phyloP scores from a whole-genome alignment of 129 eudicot species.

The Ambrosia artemisiifolia region DNA sequence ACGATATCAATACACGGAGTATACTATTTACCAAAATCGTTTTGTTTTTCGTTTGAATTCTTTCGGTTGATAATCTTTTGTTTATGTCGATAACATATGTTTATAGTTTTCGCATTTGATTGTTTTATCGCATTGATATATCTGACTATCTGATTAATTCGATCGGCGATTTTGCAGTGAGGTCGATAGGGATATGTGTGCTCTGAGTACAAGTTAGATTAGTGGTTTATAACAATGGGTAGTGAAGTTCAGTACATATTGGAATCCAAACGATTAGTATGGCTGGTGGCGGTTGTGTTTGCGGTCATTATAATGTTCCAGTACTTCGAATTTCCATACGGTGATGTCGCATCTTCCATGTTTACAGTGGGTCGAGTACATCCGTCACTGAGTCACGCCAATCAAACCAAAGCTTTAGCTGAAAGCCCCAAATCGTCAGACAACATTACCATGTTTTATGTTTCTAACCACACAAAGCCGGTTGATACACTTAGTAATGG shows the following conservation, averaged over 20 bases:
- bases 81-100: not conserved
- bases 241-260: constrained; percentile 28
- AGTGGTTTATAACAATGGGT: constrained; percentile 37
- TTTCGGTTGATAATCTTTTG: not conserved
- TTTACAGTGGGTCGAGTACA: constrained; percentile 37
- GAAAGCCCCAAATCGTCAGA: constrained; percentile 8
- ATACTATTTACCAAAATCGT: too few relatives aligned
- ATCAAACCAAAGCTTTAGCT: constrained; percentile 20
- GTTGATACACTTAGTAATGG: constrained; percentile 10
- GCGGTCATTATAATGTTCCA: constrained; percentile 51
- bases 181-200: constrained; percentile 13
- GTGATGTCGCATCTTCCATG: constrained; percentile 45
- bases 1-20: too few relatives aligned
- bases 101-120: not conserved
- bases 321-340: constrained; percentile 68
- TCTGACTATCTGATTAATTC: not conserved
- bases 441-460: constrained; percentile 20
- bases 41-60: too few relatives aligned
- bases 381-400: constrained; percentile 11
- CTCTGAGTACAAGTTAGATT: not conserved
- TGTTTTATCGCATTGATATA: too few relatives aligned
- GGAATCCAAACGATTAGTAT: constrained; percentile 54
- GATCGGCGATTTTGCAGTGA: constrained; percentile 30
- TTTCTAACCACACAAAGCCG: constrained; percentile 17
- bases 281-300: constrained; percentile 63